Evolutionary conservation across 805 yeast genomes (phyloP).

Genomic region (Ogataea neopini): DNA sequence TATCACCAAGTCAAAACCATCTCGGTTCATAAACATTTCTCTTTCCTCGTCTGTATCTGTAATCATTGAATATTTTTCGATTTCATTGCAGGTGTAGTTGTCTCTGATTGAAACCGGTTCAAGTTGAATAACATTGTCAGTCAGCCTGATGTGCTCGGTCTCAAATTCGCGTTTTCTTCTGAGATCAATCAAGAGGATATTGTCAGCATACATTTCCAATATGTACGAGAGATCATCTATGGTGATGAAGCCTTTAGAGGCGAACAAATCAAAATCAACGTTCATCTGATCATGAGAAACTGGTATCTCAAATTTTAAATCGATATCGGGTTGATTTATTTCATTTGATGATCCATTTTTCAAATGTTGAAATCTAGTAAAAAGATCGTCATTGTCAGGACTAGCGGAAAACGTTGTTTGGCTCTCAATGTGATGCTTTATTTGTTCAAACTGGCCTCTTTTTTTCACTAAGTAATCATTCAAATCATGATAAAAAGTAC

Average conservation of each 20-base stretch:
- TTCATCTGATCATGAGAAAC: background rate
- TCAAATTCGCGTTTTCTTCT: constrained; percentile 62
- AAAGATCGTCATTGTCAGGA: constrained; percentile 10
- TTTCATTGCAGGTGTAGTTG: constrained; percentile 57
- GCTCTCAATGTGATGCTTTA: constrained; percentile 13
- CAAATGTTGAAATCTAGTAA: constrained; percentile 24
- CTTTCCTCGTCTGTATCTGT: constrained; percentile 59
- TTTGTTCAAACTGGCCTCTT: constrained; percentile 18
- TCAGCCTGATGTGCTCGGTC: constrained; percentile 57
- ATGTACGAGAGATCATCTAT: constrained; percentile 30
- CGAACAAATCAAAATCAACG: constrained; percentile 11
- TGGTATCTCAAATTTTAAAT: background rate
- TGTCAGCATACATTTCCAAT: constrained; percentile 31
- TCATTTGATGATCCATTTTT: constrained; percentile 11
- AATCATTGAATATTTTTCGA: constrained; percentile 61
- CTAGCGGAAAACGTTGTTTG: background rate
- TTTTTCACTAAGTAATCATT: constrained; percentile 20
- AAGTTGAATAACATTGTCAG: constrained; percentile 63
- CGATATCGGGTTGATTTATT: background rate
- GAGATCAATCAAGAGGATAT: constrained; percentile 68
- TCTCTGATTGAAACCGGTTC: constrained; percentile 66
- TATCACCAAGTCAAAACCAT: constrained; percentile 61
- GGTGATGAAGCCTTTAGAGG: constrained; percentile 12
- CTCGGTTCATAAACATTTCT: constrained; percentile 51
- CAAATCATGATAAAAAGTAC: constrained; percentile 23